phyloP scores from a whole-genome alignment of 2,329 filamentous ascomycete species.

The Phoma sp. region DNA sequence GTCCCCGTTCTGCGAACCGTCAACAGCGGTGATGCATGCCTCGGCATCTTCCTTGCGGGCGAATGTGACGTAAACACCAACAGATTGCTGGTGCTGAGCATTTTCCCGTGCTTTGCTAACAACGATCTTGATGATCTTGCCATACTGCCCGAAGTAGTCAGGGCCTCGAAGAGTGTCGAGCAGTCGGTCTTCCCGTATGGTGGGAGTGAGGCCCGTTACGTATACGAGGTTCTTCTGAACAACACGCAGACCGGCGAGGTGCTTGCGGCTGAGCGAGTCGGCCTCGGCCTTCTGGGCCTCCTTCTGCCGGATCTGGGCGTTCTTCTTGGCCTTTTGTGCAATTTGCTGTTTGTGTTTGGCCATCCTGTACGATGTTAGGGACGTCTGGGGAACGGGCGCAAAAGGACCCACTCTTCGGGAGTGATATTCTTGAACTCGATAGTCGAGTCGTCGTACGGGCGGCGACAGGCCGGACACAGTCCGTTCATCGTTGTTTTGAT shows the following conservation, averaged over 20 bases:
- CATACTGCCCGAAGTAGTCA: conserved; percentile 98
- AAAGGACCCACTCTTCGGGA: conserved; percentile 79
- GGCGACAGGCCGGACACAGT: conserved; percentile 93
- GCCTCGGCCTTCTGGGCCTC: conserved; percentile 96
- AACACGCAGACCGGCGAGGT: conserved; percentile 91
- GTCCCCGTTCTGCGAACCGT: conserved; percentile 91
- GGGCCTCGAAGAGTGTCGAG: conserved; percentile 87
- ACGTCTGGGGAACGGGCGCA: conserved; percentile 12
- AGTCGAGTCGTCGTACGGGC: conserved; percentile 94
- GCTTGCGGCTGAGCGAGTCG: conserved; percentile 93
- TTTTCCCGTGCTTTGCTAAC: conserved; percentile 93
- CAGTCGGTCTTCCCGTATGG: conserved; percentile 88
- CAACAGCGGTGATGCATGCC: conserved; percentile 87
- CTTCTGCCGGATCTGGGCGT: conserved; percentile 86
- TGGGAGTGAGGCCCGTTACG: conserved; percentile 91
- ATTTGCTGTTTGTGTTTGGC: conserved; percentile 78
- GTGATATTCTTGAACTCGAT: conserved; percentile 97
- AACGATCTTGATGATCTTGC: conserved; percentile 97
- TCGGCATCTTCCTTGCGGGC: conserved; percentile 88
- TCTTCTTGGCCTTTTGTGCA: conserved; percentile 86
- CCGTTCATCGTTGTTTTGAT: conserved; percentile 98
- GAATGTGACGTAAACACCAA: conserved; percentile 99
- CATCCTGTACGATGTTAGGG: conserved; percentile 58
- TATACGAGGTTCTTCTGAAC: conserved; percentile 99
- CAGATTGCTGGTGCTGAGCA: conserved; percentile 73